Evolutionary conservation across 228 moss, liverwort and hornwort genomes (phyloP), one percentile per base, ranked within the genome.

Genomic region (Sphagnum fallax): DNA sequence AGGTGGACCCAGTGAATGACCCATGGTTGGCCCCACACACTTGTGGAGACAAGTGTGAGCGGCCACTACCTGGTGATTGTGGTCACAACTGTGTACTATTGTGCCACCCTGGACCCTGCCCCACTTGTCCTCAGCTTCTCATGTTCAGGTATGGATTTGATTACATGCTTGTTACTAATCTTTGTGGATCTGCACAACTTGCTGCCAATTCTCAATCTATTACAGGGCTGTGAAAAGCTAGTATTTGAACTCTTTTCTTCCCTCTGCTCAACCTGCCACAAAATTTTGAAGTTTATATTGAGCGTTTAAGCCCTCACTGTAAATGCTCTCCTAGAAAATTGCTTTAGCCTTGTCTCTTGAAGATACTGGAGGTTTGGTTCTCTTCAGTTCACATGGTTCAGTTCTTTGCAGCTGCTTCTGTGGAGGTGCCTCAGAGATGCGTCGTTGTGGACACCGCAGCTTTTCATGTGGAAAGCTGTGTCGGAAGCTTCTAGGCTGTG

Each of bases 11-110:
- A 12, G 75, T 50, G 9, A 70, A 82, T 50, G 92, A 95, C 65
- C 95, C 92, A n/a, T 95, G 95, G 95, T 76, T 95, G 60, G 83
- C 95, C 53, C 92, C 95, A 71, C 95, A 95, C 62, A 92, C 88
- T 32, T 95, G 95, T 47, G 95, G 95, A 55, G 90, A 92, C 66
- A 88, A 74, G 65, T 95, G 95, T 73, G 87, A 85, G 74, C 81
- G 77, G 52, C 5, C 76, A 47, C 74, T 95, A 58, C 84, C 79
- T 60, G 90, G 88, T n/a, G 79, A 85, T 10, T 95, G 95, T 74
- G 92, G 81, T 55, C 95, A 95, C 58, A 83, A 92, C 67, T 95
- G 95, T 74, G 80, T 87, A 60, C 80, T 95, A 53, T 82, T 95
- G 15, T 95, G 95, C 71, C 95, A 95, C 76, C 95, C 95, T 11